Base-by-base conservation (phyloP, 2,329 filamentous ascomycete species). In the Ceratocystis alfenasii region DNA sequence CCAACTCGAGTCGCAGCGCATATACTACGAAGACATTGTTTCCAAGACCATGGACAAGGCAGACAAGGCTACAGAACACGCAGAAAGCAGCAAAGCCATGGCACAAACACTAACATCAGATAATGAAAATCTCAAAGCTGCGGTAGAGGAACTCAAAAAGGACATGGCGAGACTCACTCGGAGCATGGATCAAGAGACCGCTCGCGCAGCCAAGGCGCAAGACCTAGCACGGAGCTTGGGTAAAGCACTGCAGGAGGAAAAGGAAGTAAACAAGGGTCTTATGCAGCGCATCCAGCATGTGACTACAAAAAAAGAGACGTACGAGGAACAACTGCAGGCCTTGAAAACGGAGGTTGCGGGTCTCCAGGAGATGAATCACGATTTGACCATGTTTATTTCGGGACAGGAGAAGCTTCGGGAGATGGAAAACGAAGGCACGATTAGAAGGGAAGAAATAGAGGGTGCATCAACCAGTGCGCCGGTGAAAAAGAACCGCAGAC, bases 1-100 rank as follows among this genome's bases (percentile, higher is more conserved):
- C 68, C 94, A 99, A 73, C 84, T 99, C 1, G 94, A 97, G 73
- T 91, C 87, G 55, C 94, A 99, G 74, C 84, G 94, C 8, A 81
- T 89, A 0, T 99, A 97, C 75, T 99, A 95, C 71, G 93, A 97
- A 74, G 93, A 95, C 70, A 85, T 95, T 74, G 83, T 99, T 64
- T 87, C 87, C 71, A 90, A 95, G 69, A 90, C 90, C 0, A 91
- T 88, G 0, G 90, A 95, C 75, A 97, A 97, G 76, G 92, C 92
- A 0, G 82, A 86, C 1, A 84, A 87, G 71, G 90, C 92, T 0
- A 80, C 83, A 0, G 79, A 83, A 0, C 80, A 83, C 0, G 89
- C 88, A 0, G 86, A 89, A 68, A 79, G 80, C 61, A 87, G 88
- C 0, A 76, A 77, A 0, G 73, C 74, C 0, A 78, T 79, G 69